Evolutionary conservation across 495 filamentous ascomycete species (phyloP), one percentile per base, ranked within the genome.

Genomic region (Neurospora discreta): DNA sequence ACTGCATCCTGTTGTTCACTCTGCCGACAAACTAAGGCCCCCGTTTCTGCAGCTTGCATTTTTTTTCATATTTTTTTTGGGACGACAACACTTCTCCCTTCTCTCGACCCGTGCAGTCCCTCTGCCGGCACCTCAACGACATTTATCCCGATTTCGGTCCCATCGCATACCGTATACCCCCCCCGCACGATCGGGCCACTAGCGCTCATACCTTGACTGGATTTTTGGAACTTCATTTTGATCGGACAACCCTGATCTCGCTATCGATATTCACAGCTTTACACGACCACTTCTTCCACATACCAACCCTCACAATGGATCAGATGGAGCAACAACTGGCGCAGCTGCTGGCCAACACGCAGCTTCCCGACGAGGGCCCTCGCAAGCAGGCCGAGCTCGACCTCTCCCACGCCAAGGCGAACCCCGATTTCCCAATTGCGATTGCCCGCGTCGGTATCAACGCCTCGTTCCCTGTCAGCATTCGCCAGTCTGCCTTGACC

Each of bases 281-380:
- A 18, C 52, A 26, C 52, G 52, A 15, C 52, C 7, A 30, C 16
- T 5, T 60, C 1, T 30, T 15, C 70, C 40, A 23, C 20, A 46
- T 15, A 58, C 20, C 33, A 40, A n/a, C 41, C 5, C 1, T 20
- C 20, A 41, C n/a, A 23, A 52, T 39, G 72, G 72, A 58, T 41
- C 71, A 78, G 82, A 94, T 94, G 92, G 93, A 96, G 86, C 91
- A 94, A 83, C 88, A 93, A 81, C 87, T 97, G 74, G 87, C 93
- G 74, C 87, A 87, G 75, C 85, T 96, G 75, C 90, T 97, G 68
- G 86, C 90, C 71, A 90, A 91, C 80, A 95, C 94, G 18, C 93
- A 96, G 79, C 87, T 88, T 70, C 73, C 90, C 70, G 84, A 86
- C 33, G 88, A 92, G 75, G 87, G 84, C 67, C 88, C 90, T 20